A percentile compares a stretch with the other conserved stretches of the same genome.
phyloP scores from a whole-genome alignment of 768 basidiomycete species.

The Lentinus brumalis region DNA sequence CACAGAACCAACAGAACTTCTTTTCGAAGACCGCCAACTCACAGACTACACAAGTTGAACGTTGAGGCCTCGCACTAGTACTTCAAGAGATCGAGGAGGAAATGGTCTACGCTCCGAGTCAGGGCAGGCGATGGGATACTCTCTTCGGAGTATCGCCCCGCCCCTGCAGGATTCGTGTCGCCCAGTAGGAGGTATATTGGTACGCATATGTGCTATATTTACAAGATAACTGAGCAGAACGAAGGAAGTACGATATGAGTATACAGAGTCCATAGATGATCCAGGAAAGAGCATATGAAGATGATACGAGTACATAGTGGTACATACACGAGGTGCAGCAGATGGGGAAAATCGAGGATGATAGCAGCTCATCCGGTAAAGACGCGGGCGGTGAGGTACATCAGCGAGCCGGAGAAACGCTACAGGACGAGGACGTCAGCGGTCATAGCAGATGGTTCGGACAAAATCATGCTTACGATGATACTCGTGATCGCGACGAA shows the following conservation, averaged over 20 bases:
- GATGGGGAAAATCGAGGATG: neutral
- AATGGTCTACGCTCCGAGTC: too few relatives aligned
- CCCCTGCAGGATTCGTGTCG: neutral
- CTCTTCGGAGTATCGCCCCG: too few relatives aligned
- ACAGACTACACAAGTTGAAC: too few relatives aligned
- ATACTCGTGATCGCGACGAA: constrained; percentile 81
- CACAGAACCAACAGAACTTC: too few relatives aligned
- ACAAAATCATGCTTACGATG: constrained; percentile 41
- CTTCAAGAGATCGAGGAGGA: too few relatives aligned
- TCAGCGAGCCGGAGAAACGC: constrained; percentile 61
- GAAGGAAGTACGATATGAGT: neutral
- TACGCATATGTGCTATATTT: neutral
- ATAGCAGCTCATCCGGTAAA: constrained; percentile 46
- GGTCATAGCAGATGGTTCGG: neutral
- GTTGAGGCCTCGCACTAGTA: too few relatives aligned
- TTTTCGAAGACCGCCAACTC: too few relatives aligned
- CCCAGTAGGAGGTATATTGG: neutral
- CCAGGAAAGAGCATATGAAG: constrained; percentile 3
- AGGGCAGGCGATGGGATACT: too few relatives aligned
- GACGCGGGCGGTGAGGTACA: constrained; percentile 52
- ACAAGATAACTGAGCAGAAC: constrained; percentile 4
- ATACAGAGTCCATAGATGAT: constrained; percentile 7
- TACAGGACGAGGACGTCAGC: constrained; percentile 31
- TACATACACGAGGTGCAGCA: constrained; percentile 7
- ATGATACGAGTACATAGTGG: neutral